phyloP scores from a whole-genome alignment of 73 alveolate species.

The Paramecium caudatum region DNA sequence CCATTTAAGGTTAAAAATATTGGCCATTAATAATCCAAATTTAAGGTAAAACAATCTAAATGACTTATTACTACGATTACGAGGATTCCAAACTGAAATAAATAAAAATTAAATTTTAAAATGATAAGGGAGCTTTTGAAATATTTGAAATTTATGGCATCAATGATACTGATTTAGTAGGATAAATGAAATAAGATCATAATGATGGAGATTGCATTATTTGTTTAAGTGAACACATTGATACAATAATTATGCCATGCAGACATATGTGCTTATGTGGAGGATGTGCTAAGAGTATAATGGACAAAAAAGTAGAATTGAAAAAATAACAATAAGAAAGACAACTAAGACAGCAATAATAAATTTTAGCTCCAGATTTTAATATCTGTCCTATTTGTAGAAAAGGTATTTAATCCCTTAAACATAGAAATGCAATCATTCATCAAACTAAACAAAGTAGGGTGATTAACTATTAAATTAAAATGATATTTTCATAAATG shows the following conservation, averaged over 20 bases:
- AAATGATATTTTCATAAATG: constrained; percentile 22
- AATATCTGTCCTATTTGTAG: constrained; percentile 64
- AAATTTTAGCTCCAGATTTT: constrained; percentile 14
- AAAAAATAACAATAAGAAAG: neutral
- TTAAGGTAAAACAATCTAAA: neutral
- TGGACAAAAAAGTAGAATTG: neutral
- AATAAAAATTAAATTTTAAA: neutral
- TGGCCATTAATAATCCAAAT: neutral
- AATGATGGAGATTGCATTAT: constrained; percentile 16
- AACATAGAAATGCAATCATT: constrained; percentile 31
- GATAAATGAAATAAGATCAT: neutral
- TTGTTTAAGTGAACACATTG: constrained; percentile 27
- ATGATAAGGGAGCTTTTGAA: constrained; percentile 6
- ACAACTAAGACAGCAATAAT: neutral
- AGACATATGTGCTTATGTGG: constrained; percentile 66
- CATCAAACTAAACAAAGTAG: constrained; percentile 45
- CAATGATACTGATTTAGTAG: neutral
- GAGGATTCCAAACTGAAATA: constrained; percentile 16
- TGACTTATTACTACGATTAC: constrained; percentile 20
- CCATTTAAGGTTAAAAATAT: neutral
- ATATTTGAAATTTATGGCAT: constrained; percentile 59
- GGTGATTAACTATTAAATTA: constrained; percentile 6
- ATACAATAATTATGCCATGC: constrained; percentile 65
- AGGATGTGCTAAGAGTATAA: constrained; percentile 24
- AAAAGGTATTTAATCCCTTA: neutral